Evolutionary conservation across 2,329 filamentous ascomycete genomes (phyloP).

Genomic region (Aspergillus sp.): DNA sequence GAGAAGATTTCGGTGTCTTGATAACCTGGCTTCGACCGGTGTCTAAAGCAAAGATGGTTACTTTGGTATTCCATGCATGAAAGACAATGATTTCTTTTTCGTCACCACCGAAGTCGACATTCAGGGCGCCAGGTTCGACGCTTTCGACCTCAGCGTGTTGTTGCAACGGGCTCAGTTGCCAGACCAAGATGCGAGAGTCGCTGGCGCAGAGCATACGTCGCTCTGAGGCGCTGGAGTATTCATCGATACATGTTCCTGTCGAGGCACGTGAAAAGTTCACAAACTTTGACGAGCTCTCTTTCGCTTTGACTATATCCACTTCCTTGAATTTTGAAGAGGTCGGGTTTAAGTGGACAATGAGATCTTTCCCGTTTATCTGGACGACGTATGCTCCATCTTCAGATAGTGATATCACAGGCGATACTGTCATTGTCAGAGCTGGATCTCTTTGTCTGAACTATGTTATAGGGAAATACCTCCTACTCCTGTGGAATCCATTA

Average conservation of each 20-base stretch:
- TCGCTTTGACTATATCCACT: constrained; percentile 23
- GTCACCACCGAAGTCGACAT: constrained; percentile 31
- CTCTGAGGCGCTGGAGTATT: constrained; percentile 11
- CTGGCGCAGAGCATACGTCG: constrained; percentile 28
- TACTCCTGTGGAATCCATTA: neutral
- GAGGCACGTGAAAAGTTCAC: constrained; percentile 22
- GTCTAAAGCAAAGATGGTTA: constrained; percentile 29
- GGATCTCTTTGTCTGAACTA: neutral
- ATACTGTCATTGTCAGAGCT: constrained; percentile 2
- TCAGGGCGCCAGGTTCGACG: constrained; percentile 27
- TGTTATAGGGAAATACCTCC: constrained; percentile 11
- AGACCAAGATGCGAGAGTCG: constrained; percentile 27
- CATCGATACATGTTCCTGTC: neutral
- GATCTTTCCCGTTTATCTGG: constrained; percentile 25
- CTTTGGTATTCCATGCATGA: constrained; percentile 33
- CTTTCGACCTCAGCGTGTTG: constrained; percentile 34
- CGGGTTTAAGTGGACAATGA: constrained; percentile 24
- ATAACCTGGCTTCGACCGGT: constrained; percentile 31
- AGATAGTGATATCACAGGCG: constrained; percentile 17
- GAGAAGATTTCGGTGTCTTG: constrained; percentile 33
- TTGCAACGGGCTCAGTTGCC: constrained; percentile 29
- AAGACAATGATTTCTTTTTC: constrained; percentile 33
- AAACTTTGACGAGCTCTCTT: constrained; percentile 24
- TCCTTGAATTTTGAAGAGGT: constrained; percentile 23
- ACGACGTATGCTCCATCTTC: constrained; percentile 23